Evolutionary conservation across 352 stramenopile species (phyloP).

Genomic region (Globisporangium radiosum): DNA sequence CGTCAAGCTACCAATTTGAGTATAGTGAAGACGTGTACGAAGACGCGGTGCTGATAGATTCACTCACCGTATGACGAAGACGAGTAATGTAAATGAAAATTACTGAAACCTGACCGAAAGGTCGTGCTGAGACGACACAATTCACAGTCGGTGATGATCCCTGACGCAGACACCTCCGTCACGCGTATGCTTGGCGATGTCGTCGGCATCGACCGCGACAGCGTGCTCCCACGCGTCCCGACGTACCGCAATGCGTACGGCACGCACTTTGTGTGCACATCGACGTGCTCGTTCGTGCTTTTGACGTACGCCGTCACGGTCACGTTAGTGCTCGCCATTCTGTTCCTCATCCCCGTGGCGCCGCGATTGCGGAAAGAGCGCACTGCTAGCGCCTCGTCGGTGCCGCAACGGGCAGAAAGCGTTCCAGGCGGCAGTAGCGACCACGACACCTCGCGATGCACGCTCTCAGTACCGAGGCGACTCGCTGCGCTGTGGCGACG

Average conservation of each 20-base stretch:
- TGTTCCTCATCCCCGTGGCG: slow-evolving; percentile 38
- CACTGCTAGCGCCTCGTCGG: neutral
- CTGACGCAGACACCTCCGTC: no score
- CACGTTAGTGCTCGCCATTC: slow-evolving; percentile 23
- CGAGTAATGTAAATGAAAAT: no score
- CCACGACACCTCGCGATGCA: neutral
- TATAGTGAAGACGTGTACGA: no score
- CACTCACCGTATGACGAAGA: no score
- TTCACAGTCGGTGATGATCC: no score
- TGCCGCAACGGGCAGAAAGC: slow-evolving; percentile 4
- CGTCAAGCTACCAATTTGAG: no score
- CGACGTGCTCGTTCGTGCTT: slow-evolving; percentile 38
- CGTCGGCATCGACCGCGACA: neutral
- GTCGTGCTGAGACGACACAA: no score
- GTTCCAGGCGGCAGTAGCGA: slow-evolving; percentile 3
- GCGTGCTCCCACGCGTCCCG: slow-evolving; percentile 11
- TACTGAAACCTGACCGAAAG: no score
- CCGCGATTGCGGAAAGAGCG: neutral
- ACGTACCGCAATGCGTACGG: slow-evolving; percentile 63
- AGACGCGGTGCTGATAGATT: no score
- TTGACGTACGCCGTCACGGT: slow-evolving; percentile 25
- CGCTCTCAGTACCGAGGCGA: neutral
- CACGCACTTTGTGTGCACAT: slow-evolving; percentile 38
- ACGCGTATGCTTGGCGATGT: no score
- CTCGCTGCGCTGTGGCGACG: neutral